A percentile compares a stretch with the other conserved stretches of the same genome.
Evolutionary conservation across 2,329 filamentous ascomycete genomes (phyloP).

Genomic region (Aureobasidium sp.): DNA sequence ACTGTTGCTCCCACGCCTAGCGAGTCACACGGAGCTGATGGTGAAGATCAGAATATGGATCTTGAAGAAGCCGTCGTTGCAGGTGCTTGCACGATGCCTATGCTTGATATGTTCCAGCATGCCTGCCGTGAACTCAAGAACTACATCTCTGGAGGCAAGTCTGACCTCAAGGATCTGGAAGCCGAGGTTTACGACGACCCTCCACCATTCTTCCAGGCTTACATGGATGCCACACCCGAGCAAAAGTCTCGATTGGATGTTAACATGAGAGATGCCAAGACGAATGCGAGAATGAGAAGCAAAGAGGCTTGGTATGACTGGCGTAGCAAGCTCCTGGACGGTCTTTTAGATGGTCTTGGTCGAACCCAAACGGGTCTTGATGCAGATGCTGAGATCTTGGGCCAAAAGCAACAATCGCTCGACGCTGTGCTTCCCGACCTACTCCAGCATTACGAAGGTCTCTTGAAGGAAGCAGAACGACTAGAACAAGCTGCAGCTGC

Average conservation of each 20-base stretch:
- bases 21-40: conserved; percentile 14
- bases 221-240: conserved; percentile 75
- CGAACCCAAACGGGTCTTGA: conserved; percentile 72
- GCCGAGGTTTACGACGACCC: conserved; percentile 83
- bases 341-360: conserved; percentile 72
- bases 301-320: conserved; percentile 98
- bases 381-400: conserved; percentile 60
- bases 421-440: conserved; percentile 61
- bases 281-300: conserved; percentile 78
- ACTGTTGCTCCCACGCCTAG: conserved; percentile 57
- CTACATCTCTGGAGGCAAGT: conserved; percentile 88
- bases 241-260: conserved; percentile 86
- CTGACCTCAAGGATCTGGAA: conserved; percentile 86
- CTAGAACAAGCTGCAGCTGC: conserved; percentile 68
- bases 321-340: conserved; percentile 81
- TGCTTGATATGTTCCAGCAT: conserved; percentile 91
- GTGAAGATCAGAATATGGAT: conserved; percentile 25
- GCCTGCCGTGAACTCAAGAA: conserved; percentile 91
- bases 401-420: conserved; percentile 62
- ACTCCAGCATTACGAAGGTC: conserved; percentile 50
- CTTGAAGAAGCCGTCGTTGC: conserved; percentile 79
- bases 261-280: conserved; percentile 96
- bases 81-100: conserved; percentile 83
- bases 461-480: conserved; percentile 55
- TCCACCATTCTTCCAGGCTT: conserved; percentile 84